Evolutionary conservation across 2,329 filamentous ascomycete genomes (phyloP).

Genomic region (Orbilia brochopaga): DNA sequence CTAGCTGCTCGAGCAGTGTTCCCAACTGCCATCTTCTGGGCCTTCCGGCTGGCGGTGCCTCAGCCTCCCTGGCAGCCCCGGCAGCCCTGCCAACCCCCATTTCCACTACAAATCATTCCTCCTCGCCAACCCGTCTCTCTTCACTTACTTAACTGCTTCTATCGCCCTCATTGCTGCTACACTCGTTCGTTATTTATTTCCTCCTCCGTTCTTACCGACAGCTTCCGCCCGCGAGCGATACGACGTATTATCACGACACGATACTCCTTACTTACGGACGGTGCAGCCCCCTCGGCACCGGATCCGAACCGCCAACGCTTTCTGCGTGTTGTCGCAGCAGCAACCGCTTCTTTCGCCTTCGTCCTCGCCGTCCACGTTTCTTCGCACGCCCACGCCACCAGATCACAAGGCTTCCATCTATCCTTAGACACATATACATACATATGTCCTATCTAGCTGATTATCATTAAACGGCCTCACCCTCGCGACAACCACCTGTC

Average conservation of each 20-base stretch:
- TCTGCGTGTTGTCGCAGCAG: conserved; percentile 4
- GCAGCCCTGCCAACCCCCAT: conserved; percentile 6
- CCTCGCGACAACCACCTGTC: too few relatives aligned
- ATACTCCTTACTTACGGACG: too few relatives aligned
- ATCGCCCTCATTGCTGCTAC: neutral
- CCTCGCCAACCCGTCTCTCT: neutral
- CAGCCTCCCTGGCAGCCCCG: conserved; percentile 2
- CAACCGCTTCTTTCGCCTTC: neutral
- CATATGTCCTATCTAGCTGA: too few relatives aligned
- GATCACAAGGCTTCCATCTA: too few relatives aligned
- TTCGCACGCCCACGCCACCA: neutral
- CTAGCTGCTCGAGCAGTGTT: neutral
- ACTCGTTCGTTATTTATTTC: neutral
- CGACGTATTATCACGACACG: too few relatives aligned
- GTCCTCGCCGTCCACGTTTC: neutral
- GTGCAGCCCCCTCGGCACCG: too few relatives aligned
- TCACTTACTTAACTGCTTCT: neutral
- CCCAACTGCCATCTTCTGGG: neutral
- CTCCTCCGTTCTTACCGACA: neutral
- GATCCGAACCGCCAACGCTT: neutral
- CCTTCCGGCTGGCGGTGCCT: neutral
- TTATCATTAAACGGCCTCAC: too few relatives aligned
- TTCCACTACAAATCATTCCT: neutral
- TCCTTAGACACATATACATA: too few relatives aligned
- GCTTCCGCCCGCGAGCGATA: too few relatives aligned